Percentiles rank a stretch among this genome's conserved stretches.
These are phyloP conservation scores for Boehmeria nivea DNA, from an alignment of 306 rosid species.

Conservation along the genomic window DNA sequence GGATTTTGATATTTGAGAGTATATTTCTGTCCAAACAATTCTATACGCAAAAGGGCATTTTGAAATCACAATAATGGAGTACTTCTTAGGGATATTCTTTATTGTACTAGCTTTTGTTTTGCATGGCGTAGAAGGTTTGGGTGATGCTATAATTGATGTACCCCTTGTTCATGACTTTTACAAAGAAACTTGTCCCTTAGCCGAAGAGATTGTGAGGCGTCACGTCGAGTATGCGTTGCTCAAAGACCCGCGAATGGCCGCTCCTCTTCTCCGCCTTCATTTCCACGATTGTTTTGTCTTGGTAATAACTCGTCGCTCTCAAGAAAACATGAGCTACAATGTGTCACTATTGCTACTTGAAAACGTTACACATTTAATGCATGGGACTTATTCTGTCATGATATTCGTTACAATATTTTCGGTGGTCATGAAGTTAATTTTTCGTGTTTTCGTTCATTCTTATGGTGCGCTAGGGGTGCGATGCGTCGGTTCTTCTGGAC, in stretches of 20 bases:
- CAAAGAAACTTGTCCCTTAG: constrained; percentile 62
- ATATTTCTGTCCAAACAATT: too few relatives aligned
- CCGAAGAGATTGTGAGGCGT: constrained; percentile 63
- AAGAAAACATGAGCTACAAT: background rate
- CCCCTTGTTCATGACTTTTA: constrained; percentile 54
- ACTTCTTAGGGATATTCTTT: constrained; percentile 10
- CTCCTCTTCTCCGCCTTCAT: constrained; percentile 82
- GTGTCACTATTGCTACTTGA: too few relatives aligned
- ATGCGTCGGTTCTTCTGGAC: constrained; percentile 83
- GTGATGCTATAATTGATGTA: constrained; percentile 9
- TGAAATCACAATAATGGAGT: background rate
- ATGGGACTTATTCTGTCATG: too few relatives aligned
- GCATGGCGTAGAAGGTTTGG: constrained; percentile 20
- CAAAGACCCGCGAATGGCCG: constrained; percentile 82
- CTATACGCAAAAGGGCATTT: background rate
- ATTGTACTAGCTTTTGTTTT: constrained; percentile 22
- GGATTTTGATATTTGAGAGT: too few relatives aligned
- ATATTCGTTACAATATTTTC: background rate
- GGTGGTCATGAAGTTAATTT: too few relatives aligned
- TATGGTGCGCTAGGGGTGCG: constrained; percentile 99
- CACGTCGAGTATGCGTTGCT: constrained; percentile 44
- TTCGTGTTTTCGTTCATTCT: too few relatives aligned
- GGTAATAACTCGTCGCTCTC: constrained; percentile 30
- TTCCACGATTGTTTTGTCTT: constrained; percentile 90
- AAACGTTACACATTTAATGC: too few relatives aligned